A percentile compares a stretch with the other conserved stretches of the same genome.
phyloP scores from a whole-genome alignment of 345 rosid genomes.

The Citrus medica region DNA sequence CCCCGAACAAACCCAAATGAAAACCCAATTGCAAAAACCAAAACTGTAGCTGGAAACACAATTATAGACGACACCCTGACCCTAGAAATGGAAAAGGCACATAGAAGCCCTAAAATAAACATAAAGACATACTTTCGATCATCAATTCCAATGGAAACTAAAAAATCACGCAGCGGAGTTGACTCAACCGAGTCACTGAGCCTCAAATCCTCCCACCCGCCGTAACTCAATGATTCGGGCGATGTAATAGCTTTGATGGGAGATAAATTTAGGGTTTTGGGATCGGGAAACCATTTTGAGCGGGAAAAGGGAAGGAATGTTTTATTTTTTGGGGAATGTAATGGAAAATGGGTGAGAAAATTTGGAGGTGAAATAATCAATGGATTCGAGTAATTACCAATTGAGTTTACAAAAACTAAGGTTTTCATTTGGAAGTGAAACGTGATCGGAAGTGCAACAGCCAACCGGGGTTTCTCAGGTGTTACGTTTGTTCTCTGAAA shows the following conservation, averaged over 20 bases:
- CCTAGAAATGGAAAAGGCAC: conserved; percentile 54
- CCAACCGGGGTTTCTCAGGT: neutral
- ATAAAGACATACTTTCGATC: conserved; percentile 41
- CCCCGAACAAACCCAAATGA: conserved; percentile 54
- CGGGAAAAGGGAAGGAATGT: conserved; percentile 5
- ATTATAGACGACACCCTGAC: conserved; percentile 50
- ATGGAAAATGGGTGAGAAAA: conserved; percentile 28
- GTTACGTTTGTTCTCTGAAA: neutral
- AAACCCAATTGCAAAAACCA: conserved; percentile 57
- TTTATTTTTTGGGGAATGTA: conserved; percentile 17
- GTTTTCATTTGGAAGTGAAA: conserved; percentile 24
- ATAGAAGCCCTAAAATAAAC: conserved; percentile 45
- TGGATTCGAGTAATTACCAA: conserved; percentile 6
- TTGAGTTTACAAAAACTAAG: conserved; percentile 16
- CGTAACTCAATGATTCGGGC: conserved; percentile 20
- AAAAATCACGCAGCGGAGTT: conserved; percentile 35
- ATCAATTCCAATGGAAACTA: conserved; percentile 45
- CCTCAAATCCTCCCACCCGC: conserved; percentile 58
- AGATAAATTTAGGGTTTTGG: conserved; percentile 5
- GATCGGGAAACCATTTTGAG: conserved; percentile 8
- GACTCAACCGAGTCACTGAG: conserved; percentile 41
- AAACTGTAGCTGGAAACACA: conserved; percentile 49
- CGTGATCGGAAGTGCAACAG: neutral
- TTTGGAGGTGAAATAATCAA: conserved; percentile 15
- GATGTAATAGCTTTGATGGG: conserved; percentile 17